A percentile compares a stretch with the other conserved stretches of the same genome.
These are phyloP conservation scores for Lagenidium sp. DNA, from an alignment of 352 stramenopile genomes.

Conservation along the genomic window DNA sequence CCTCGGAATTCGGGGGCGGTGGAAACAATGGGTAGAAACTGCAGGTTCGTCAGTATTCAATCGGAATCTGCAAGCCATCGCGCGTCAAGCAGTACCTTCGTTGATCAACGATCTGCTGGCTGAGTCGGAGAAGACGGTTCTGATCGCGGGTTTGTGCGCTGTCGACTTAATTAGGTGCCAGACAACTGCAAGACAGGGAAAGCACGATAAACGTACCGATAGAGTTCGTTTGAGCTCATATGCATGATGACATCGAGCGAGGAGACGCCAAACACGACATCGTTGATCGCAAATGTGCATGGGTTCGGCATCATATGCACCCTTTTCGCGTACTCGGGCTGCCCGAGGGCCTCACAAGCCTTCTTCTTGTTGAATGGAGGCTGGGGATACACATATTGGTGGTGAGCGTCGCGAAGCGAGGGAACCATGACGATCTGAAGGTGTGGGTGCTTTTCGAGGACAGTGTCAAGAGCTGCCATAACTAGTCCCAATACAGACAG, in stretches of 20 bases:
- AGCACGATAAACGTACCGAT: slow-evolving; percentile 34
- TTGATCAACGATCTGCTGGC: slow-evolving; percentile 76
- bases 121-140: slow-evolving; percentile 65
- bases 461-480: slow-evolving; percentile 63
- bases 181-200: too few relatives aligned
- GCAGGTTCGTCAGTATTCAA: not conserved
- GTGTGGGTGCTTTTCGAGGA: slow-evolving; percentile 31
- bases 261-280: slow-evolving; percentile 89
- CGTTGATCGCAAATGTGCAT: slow-evolving; percentile 93
- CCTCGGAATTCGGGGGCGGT: slow-evolving; percentile 44
- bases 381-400: slow-evolving; percentile 93
- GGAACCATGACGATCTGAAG: slow-evolving; percentile 93
- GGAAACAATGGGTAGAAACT: slow-evolving; percentile 81
- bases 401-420: slow-evolving; percentile 93
- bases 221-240: slow-evolving; percentile 73
- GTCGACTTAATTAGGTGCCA: too few relatives aligned
- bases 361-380: slow-evolving; percentile 89
- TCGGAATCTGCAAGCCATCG: not conserved
- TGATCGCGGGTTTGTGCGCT: slow-evolving; percentile 45
- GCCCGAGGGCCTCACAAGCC: slow-evolving; percentile 55
- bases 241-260: slow-evolving; percentile 89
- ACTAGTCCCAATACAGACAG: slow-evolving; percentile 21
- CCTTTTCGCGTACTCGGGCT: slow-evolving; percentile 57
- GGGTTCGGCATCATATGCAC: slow-evolving; percentile 95
- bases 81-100: slow-evolving; percentile 28